Evolutionary conservation across 306 rosid species (phyloP), one percentile per base, ranked within the genome.

Genomic region (Neltuma alba): DNA sequence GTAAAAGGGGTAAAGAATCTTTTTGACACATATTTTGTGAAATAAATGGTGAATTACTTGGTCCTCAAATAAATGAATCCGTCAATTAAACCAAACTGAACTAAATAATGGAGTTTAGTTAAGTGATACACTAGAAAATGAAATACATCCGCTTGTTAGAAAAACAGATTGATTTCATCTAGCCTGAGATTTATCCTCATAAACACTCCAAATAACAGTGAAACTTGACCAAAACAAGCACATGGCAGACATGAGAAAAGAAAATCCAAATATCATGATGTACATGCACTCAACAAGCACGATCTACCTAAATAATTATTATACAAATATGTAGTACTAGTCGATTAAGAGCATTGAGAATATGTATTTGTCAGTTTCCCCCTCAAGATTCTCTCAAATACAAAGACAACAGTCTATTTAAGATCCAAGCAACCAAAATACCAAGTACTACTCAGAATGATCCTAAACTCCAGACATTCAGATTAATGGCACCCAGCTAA

Each of bases 371-470:
- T n/a, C 58, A 50, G 72, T 75, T 79, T 84, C 18, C 78, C 77
- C 57, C 54, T 9, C 14, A 73, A 5, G 57, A 57, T 37, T 74
- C 16, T 38, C 68, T 74, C 38, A 74, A 15, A 74, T 15, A 23
- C 18, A 27, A 27, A 41, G 10, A 36, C 42, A 58, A 41, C 57
- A 40, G 42, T 60, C 34, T 31, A 58, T 11, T 40, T 62, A 48
- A 70, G 75, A 54, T 14, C 70, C 66, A 71, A 36, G 47, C 74
- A 60, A 77, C 42, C 54, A 68, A 67, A 37, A 64, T 65, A 70
- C 76, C 64, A 76, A 52, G 74, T 36, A 40, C 38, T 23, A 75
- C 12, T 45, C 48, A 73, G 61, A 70, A 86, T 72, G 60, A 67
- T 58, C 67, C 30, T 67, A 44, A 60, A 28, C 44, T 34, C 16